A percentile compares a stretch with the other conserved stretches of the same genome.
phyloP scores from a whole-genome alignment of 495 filamentous ascomycete species.

The Neurospora sp. region DNA sequence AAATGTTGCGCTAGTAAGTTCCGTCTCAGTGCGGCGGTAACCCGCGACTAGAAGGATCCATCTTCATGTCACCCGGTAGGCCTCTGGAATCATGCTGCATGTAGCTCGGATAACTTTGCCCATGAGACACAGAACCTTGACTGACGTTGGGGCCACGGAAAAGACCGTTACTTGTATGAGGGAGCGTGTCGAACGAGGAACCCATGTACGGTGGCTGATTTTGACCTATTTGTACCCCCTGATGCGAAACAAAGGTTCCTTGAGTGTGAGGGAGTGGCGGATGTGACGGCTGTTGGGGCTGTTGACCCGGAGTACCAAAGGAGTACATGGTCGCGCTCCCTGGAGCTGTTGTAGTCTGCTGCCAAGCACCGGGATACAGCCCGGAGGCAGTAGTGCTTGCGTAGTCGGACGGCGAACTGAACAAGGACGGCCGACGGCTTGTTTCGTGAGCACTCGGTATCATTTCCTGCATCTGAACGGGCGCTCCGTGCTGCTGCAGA shows the following conservation, averaged over 20 bases:
- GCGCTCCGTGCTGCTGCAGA: constrained; percentile 10
- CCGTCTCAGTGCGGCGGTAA: constrained; percentile 4
- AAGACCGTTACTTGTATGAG: constrained; percentile 13
- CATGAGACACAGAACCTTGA: constrained; percentile 4
- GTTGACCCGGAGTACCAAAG: constrained; percentile 15
- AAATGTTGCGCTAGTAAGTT: neutral
- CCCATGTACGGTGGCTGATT: constrained; percentile 13
- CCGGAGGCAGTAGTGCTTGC: constrained; percentile 18
- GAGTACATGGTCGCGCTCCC: constrained; percentile 20
- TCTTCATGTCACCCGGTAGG: constrained; percentile 2
- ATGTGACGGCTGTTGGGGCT: constrained; percentile 4
- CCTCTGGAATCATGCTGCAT: constrained; percentile 1
- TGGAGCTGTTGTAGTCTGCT: constrained; percentile 19
- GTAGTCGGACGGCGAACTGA: constrained; percentile 25
- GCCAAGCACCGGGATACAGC: constrained; percentile 21
- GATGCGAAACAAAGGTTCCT: constrained; percentile 18
- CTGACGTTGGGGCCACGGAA: constrained; percentile 11
- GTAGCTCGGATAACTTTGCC: constrained; percentile 3
- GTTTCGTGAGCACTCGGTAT: constrained; percentile 27
- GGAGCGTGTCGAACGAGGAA: constrained; percentile 17
- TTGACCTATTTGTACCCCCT: constrained; percentile 16
- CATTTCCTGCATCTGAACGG: constrained; percentile 25
- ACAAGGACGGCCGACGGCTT: constrained; percentile 25
- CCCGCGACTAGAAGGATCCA: constrained; percentile 6
- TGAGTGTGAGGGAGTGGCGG: constrained; percentile 3